A percentile compares a stretch with the other conserved stretches of the same genome.
Conservation (phyloP, 208 protist species). For the Acanthamoeba royreba region DNA sequence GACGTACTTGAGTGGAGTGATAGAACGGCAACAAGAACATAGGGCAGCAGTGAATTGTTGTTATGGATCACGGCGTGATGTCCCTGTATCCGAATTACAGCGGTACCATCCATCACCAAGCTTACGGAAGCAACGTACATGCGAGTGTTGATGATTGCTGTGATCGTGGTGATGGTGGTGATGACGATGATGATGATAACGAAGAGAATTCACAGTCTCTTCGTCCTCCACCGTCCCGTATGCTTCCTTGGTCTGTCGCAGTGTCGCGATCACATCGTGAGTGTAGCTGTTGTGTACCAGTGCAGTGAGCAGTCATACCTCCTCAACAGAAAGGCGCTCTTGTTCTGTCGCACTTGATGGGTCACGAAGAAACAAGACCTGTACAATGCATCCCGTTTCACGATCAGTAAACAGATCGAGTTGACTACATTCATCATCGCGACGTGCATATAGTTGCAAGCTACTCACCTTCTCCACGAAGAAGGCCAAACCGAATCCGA, state of each 20-base stretch:
- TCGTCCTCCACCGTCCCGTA: background rate
- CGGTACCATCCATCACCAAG: too few relatives aligned
- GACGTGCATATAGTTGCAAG: too few relatives aligned
- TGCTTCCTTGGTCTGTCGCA: background rate
- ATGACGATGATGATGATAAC: background rate
- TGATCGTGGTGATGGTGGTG: background rate
- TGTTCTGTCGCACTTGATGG: background rate
- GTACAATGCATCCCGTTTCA: too few relatives aligned
- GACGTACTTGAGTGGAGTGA: slow-evolving; percentile 8
- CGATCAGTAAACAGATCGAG: too few relatives aligned
- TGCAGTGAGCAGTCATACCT: background rate
- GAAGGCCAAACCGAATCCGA: slow-evolving; percentile 34
- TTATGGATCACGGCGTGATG: background rate
- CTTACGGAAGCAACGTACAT: too few relatives aligned
- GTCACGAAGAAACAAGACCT: background rate
- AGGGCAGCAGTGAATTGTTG: background rate
- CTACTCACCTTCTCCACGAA: slow-evolving; percentile 40
- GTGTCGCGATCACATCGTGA: background rate
- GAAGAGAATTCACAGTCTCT: too few relatives aligned
- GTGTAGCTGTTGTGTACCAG: background rate
- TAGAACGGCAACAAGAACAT: slow-evolving; percentile 21
- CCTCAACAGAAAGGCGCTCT: background rate
- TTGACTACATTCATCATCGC: background rate
- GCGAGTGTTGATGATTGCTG: too few relatives aligned
- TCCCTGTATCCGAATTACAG: too few relatives aligned